A percentile compares a stretch with the other conserved stretches of the same genome.
Conservation (phyloP, 495 filamentous ascomycete genomes). For the Filosporella fistucella region DNA sequence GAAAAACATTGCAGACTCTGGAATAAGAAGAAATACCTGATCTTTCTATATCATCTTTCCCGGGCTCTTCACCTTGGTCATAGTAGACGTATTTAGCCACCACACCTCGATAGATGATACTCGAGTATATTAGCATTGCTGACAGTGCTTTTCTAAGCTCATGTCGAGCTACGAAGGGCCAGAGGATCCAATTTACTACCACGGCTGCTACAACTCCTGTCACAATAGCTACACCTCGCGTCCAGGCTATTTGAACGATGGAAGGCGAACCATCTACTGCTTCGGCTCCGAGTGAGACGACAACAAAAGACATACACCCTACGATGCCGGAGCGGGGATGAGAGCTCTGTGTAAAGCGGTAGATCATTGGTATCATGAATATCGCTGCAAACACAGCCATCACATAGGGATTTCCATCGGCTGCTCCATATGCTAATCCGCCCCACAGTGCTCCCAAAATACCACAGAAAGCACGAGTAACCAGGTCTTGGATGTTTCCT, state of each 20-base stretch:
- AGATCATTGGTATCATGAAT: slow-evolving; percentile 54
- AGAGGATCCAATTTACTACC: slow-evolving; percentile 52
- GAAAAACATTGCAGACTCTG: not conserved
- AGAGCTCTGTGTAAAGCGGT: slow-evolving; percentile 49
- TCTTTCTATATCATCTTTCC: slow-evolving; percentile 40
- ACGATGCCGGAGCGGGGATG: slow-evolving; percentile 39
- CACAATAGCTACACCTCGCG: slow-evolving; percentile 42
- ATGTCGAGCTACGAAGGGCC: slow-evolving; percentile 56
- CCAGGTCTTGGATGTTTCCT: slow-evolving; percentile 50
- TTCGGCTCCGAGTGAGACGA: slow-evolving; percentile 44
- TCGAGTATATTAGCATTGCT: slow-evolving; percentile 48
- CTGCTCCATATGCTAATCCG: slow-evolving; percentile 44
- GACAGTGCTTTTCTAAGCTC: slow-evolving; percentile 51
- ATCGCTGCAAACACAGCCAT: slow-evolving; percentile 51
- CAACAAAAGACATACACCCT: slow-evolving; percentile 49
- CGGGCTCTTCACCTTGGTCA: slow-evolving; percentile 43
- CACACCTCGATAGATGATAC: slow-evolving; percentile 48
- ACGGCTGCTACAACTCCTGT: slow-evolving; percentile 46
- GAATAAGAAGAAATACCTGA: slow-evolving; percentile 25
- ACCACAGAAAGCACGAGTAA: slow-evolving; percentile 39
- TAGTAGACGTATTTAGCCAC: slow-evolving; percentile 58
- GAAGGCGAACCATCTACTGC: slow-evolving; percentile 28
- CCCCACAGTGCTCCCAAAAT: slow-evolving; percentile 49
- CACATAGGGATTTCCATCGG: slow-evolving; percentile 45
- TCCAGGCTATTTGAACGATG: slow-evolving; percentile 38